Conservation (phyloP, 1,284 basidiomycete species). For the Marasmius sp. region DNA sequence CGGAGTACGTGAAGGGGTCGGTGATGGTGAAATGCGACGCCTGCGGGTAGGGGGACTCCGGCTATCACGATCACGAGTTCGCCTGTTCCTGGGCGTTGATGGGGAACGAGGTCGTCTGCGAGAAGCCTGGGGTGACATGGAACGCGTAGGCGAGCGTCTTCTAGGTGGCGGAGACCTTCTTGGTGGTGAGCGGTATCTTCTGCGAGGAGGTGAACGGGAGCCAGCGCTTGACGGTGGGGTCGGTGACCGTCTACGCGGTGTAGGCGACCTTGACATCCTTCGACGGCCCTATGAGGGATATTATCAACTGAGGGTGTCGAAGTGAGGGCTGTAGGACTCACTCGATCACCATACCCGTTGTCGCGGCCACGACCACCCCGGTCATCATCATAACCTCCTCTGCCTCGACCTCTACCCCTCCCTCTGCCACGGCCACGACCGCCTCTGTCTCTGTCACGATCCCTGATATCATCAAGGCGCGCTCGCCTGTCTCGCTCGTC, state of each 20-base stretch:
- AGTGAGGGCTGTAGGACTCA: conserved; percentile 6
- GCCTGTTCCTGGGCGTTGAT: conserved; percentile 37
- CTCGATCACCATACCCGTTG: conserved; percentile 37
- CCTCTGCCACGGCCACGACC: conserved; percentile 49
- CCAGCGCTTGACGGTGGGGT: conserved; percentile 33
- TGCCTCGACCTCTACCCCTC: conserved; percentile 35
- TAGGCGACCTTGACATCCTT: conserved; percentile 29
- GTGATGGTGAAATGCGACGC: conserved; percentile 46
- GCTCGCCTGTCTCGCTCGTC: conserved; percentile 70
- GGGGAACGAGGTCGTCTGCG: conserved; percentile 51
- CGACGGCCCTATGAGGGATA: conserved; percentile 8
- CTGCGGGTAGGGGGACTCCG: conserved; percentile 60
- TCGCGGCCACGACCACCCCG: conserved; percentile 37
- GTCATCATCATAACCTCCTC: conserved; percentile 42
- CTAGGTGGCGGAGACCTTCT: conserved; percentile 33
- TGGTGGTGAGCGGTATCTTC: conserved; percentile 31
- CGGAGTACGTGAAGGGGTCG: conserved; percentile 23
- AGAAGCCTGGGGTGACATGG: conserved; percentile 44
- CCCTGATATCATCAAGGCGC: conserved; percentile 67
- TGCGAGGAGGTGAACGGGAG: conserved; percentile 35
- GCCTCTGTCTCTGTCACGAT: conserved; percentile 51
- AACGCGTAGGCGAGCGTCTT: conserved; percentile 31
- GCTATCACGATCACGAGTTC: conserved; percentile 42
- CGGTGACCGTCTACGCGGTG: conserved; percentile 41
- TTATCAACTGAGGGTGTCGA: conserved; percentile 17